Base-by-base conservation (phyloP, 495 filamentous ascomycete species). In the Trichoderma virens region DNA sequence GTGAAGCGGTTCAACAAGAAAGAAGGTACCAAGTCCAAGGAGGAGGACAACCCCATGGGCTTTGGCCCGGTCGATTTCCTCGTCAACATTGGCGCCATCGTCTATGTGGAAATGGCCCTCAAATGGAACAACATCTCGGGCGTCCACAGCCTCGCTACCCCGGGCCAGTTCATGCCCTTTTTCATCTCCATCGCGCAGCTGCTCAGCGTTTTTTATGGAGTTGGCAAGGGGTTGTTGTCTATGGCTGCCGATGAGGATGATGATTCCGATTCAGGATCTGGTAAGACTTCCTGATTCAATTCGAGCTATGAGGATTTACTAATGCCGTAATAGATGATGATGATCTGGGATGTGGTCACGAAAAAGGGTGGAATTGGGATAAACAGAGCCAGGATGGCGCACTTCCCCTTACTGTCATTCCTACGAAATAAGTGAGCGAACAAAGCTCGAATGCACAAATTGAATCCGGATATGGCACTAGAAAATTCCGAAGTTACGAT, bases 11-110 rank as follows among this genome's bases (percentile, higher is more conserved):
- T 30, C 25, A 4, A 5, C 51, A 25, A 18, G 1, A 4, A 28
- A 16, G 23, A 7, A 6, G 23, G 13, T 25, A 9, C 23, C 51
- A 13, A 3, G 25, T 56, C 51, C 51, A 56, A 16, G 8, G 51
- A 30, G 25, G 51, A 27, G 9, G 51, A 30, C 23, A 30, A 56
- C 51, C 25, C 23, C 25, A 56, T 56, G 51, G 20, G 20, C 25
- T 30, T 28, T 31, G 25, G 51, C 8, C 25, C 51, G 6, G 4
- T 56, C 51, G 51, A 56, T 18, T 56, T 56, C 51, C 51, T 56
- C 5, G 51, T 56, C 51, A 56, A 56, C 25, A 30, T 56, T n/a
- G 51, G 51, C 51, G 51, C 51, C 51, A 56, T 56, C 5, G 51
- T 56, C 23, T 56, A 56, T 25, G 51, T 56, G 23, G 51, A 56